Conservation (phyloP, 441 rosid species). For the Pelargonium citronellum region DNA sequence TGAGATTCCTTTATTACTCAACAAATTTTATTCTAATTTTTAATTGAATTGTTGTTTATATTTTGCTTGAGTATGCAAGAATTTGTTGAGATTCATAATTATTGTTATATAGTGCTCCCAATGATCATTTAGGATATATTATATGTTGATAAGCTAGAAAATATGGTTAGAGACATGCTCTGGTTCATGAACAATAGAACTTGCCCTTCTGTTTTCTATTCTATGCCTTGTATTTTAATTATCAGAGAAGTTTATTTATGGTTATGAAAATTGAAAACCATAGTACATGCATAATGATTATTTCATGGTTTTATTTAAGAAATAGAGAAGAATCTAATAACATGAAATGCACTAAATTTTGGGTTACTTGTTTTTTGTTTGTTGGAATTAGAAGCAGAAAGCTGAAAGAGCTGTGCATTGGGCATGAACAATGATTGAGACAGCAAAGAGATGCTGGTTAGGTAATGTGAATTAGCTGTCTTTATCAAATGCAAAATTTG, state of each 20-base stretch:
- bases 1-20: background rate
- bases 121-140: too few relatives aligned
- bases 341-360: constrained; percentile 1
- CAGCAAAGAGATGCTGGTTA: background rate
- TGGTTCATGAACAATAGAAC: too few relatives aligned
- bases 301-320: background rate
- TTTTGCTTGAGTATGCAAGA: background rate
- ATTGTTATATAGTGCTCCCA: too few relatives aligned
- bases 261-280: background rate
- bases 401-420: background rate
- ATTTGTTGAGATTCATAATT: background rate
- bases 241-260: too few relatives aligned
- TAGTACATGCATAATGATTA: background rate
- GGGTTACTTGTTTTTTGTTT: background rate
- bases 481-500: background rate
- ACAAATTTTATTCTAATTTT: background rate
- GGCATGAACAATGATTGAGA: constrained; percentile 3
- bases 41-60: too few relatives aligned
- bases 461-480: background rate
- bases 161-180: too few relatives aligned
- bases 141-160: too few relatives aligned
- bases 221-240: too few relatives aligned
- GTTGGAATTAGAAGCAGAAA: background rate
- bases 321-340: background rate
- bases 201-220: too few relatives aligned